Evolutionary conservation across 257 asterid species (phyloP).

Genomic region (Solanum corneliomulleri): DNA sequence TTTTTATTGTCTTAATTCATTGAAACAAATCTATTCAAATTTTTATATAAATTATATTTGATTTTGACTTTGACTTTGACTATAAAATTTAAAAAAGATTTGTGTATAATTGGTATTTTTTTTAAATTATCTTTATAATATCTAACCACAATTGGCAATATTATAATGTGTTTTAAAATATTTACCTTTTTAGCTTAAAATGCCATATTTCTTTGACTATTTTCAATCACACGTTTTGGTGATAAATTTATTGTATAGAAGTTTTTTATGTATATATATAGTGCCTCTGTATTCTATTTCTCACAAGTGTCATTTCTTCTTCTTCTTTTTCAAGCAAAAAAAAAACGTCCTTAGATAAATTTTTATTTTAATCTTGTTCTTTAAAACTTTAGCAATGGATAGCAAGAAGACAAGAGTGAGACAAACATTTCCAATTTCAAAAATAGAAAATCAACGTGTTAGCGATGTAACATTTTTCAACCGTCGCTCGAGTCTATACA

Average conservation of each 20-base stretch:
- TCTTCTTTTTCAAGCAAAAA: not conserved
- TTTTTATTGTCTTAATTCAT: not conserved
- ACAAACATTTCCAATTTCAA: constrained; percentile 12
- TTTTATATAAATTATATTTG: not conserved
- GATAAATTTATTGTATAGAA: too few species aligned
- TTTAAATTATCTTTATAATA: not conserved
- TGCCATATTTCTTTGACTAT: not conserved
- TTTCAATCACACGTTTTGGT: not conserved
- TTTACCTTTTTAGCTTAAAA: not conserved
- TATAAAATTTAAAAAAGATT: not conserved
- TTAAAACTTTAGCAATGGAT: not conserved
- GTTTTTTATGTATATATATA: not conserved
- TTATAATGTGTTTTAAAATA: not conserved
- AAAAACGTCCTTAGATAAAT: not conserved
- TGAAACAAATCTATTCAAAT: not conserved
- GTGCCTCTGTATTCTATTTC: not conserved
- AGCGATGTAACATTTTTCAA: constrained; percentile 18
- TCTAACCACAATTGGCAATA: not conserved
- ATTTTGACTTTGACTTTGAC: not conserved
- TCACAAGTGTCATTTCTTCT: not conserved
- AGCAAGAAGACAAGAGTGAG: constrained; percentile 15
- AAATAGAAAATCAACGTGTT: constrained; percentile 1
- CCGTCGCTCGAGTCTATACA: constrained; percentile 12
- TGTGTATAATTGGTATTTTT: not conserved
- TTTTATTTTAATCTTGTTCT: not conserved